Percentiles rank a stretch among this genome's conserved stretches.
phyloP scores from a whole-genome alignment of 192 early-diverging fungal genomes.

The Linnemannia hyalina region DNA sequence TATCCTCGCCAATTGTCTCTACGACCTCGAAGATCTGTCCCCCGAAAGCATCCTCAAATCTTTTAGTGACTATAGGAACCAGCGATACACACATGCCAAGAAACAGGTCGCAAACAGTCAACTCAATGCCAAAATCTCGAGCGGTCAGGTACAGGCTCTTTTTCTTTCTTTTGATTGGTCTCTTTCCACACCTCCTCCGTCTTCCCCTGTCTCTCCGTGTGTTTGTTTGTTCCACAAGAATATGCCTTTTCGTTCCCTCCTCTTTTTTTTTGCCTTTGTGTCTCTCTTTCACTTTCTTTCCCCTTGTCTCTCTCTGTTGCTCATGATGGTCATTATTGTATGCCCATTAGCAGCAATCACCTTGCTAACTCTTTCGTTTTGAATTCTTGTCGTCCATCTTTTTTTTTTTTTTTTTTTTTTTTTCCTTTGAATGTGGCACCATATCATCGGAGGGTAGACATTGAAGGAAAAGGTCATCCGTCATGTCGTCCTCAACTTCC shows the following conservation, averaged over 20 bases:
- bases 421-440: background rate
- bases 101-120: background rate
- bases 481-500: background rate
- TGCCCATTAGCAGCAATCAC: background rate
- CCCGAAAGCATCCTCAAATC: constrained; percentile 1
- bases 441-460: background rate
- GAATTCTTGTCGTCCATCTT: background rate
- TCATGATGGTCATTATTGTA: background rate
- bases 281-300: background rate
- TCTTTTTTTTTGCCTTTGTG: background rate
- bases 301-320: background rate
- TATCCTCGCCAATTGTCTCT: constrained; percentile 23
- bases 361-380: background rate
- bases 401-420: background rate
- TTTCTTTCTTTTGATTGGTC: no score
- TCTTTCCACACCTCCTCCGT: no score
- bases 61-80: constrained; percentile 3
- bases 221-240: no score
- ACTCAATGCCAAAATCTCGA: background rate
- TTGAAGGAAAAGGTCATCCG: constrained; percentile 1
- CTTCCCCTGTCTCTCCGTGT: no score
- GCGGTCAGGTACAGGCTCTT: constrained; percentile 1
- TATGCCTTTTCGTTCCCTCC: no score
- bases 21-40: constrained; percentile 7
- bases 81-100: constrained; percentile 7